phyloP scores from a whole-genome alignment of 176 grass and related monocot genomes.

The Metroxylon sagu region DNA sequence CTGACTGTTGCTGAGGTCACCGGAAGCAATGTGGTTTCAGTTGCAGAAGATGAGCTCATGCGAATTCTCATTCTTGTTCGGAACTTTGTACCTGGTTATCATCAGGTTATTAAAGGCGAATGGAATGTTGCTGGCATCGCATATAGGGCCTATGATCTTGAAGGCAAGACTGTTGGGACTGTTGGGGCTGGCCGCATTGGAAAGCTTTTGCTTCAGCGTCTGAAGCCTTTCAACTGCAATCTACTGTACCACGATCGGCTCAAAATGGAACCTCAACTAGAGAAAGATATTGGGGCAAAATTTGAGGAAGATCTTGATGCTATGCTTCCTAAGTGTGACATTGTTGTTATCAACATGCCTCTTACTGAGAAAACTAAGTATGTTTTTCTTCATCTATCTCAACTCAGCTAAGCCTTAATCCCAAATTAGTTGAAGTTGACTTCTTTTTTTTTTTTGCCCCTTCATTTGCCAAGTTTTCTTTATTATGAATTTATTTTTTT shows the following conservation, averaged over 20 bases:
- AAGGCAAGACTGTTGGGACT: conserved; percentile 79
- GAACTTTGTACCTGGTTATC: conserved; percentile 84
- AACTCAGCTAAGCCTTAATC: no score
- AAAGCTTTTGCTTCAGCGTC: conserved; percentile 60
- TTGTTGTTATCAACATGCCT: conserved; percentile 80
- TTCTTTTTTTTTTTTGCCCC: no score
- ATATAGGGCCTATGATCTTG: conserved; percentile 83
- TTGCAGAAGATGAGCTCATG: conserved; percentile 91
- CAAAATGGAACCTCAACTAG: conserved; percentile 51
- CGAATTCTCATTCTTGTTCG: conserved; percentile 66
- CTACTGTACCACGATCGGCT: conserved; percentile 76
- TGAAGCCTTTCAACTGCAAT: conserved; percentile 90
- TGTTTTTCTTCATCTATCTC: not conserved
- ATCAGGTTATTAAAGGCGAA: conserved; percentile 67
- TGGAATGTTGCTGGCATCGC: conserved; percentile 91
- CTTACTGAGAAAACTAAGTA: conserved; percentile 95
- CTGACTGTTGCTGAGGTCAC: conserved; percentile 89
- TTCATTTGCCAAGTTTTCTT: no score
- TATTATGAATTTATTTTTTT: no score
- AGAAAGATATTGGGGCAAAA: conserved; percentile 83
- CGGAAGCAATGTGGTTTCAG: conserved; percentile 79
- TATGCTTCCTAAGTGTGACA: conserved; percentile 87
- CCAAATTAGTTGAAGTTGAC: no score
- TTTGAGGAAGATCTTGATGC: conserved; percentile 77
- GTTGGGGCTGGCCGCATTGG: conserved; percentile 82